phyloP scores from a whole-genome alignment of 139 green algal genomes.

The Coccomyxa sp. region DNA sequence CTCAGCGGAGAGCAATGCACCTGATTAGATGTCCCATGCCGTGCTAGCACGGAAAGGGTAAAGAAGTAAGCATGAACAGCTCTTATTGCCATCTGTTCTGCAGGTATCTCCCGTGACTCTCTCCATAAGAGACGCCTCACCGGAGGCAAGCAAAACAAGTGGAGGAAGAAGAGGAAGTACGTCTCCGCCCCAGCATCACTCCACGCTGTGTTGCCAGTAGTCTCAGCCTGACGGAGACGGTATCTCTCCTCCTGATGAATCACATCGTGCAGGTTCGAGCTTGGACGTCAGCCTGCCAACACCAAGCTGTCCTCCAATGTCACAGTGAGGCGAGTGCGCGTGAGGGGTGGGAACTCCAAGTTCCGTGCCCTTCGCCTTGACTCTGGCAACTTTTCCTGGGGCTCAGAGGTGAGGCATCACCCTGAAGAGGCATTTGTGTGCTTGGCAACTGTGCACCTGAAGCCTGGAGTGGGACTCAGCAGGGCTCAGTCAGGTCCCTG shows the following conservation, averaged over 20 bases:
- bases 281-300: slow-evolving; percentile 90
- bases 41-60: not conserved
- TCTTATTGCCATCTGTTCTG: slow-evolving; percentile 4
- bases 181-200: slow-evolving; percentile 17
- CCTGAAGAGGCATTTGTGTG: not conserved
- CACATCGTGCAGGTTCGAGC: slow-evolving; percentile 88
- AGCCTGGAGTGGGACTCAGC: no score
- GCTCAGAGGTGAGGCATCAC: slow-evolving; percentile 51
- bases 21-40: not conserved
- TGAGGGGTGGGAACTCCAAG: slow-evolving; percentile 96
- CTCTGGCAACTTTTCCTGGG: slow-evolving; percentile 95
- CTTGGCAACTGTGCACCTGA: not conserved
- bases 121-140: slow-evolving; percentile 95
- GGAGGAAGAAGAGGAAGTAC: slow-evolving; percentile 99
- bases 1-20: not conserved
- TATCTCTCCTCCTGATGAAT: no score
- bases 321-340: slow-evolving; percentile 82
- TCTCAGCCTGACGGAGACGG: no score
- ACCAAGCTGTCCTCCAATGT: slow-evolving; percentile 95
- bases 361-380: slow-evolving; percentile 97
- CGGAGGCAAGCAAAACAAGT: slow-evolving; percentile 94
- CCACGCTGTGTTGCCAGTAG: no score
- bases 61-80: not conserved
- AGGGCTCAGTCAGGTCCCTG: not conserved
- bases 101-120: slow-evolving; percentile 97